These are phyloP conservation scores for Metschnikowia chrysomelidarum DNA, from an alignment of 805 yeast genomes.

Conservation along the genomic window DNA sequence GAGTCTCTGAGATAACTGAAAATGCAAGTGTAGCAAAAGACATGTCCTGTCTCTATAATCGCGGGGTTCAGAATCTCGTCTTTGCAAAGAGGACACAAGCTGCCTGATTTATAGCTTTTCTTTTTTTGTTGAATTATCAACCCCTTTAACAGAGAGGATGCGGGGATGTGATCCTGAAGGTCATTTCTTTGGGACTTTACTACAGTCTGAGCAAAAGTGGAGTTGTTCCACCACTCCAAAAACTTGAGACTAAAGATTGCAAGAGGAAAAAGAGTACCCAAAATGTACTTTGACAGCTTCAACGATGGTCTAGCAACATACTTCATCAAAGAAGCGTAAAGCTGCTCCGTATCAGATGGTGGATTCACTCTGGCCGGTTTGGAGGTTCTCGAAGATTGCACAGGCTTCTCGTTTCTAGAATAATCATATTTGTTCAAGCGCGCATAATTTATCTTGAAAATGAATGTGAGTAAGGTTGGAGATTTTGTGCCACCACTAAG, in stretches of 20 bases:
- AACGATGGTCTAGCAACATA: slow-evolving; percentile 28
- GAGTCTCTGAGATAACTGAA: slow-evolving; percentile 56
- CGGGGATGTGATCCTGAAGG: slow-evolving; percentile 49
- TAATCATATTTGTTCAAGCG: slow-evolving; percentile 56
- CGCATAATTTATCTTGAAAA: slow-evolving; percentile 64
- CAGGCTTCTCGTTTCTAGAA: slow-evolving; percentile 32
- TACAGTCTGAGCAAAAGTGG: slow-evolving; percentile 63
- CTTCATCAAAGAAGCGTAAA: slow-evolving; percentile 23
- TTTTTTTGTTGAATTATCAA: slow-evolving; percentile 16
- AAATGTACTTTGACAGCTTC: slow-evolving; percentile 29
- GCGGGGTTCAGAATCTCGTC: slow-evolving; percentile 72
- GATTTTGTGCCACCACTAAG: slow-evolving; percentile 65
- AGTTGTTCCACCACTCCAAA: slow-evolving; percentile 89
- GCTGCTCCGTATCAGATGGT: slow-evolving; percentile 37
- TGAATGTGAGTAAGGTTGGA: slow-evolving; percentile 57
- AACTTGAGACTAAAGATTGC: slow-evolving; percentile 81
- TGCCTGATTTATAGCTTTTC: slow-evolving; percentile 29
- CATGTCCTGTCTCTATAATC: slow-evolving; percentile 86
- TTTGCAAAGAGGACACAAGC: slow-evolving; percentile 68
- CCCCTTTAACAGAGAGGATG: slow-evolving; percentile 36
- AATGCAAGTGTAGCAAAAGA: slow-evolving; percentile 86
- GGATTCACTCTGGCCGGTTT: slow-evolving; percentile 38
- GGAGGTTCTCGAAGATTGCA: slow-evolving; percentile 10
- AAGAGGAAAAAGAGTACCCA: slow-evolving; percentile 66
- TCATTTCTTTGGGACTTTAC: slow-evolving; percentile 46